Percentiles rank a stretch among this genome's conserved stretches.
Conservation (phyloP, 1,284 basidiomycete species). For the Hemileia vastatrix region DNA sequence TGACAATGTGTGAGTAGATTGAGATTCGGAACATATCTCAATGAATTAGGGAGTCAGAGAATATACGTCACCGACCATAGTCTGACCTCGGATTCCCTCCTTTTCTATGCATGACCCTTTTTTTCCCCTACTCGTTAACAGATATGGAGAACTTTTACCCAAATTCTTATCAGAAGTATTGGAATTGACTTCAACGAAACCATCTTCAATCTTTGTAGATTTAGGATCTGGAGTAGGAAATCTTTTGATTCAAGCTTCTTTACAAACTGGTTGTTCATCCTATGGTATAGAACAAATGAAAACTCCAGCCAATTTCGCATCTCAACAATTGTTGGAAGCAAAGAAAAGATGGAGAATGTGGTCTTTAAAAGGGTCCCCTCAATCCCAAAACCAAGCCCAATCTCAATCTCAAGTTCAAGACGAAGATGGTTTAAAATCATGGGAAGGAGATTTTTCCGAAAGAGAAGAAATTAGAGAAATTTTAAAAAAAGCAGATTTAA, state of each 20-base stretch:
- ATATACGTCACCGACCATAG: too few relatives aligned
- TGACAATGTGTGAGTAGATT: too few relatives aligned
- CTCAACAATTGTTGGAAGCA: conserved; percentile 48
- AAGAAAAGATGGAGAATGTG: conserved; percentile 49
- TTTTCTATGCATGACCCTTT: too few relatives aligned
- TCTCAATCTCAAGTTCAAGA: too few relatives aligned
- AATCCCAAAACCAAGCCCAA: too few relatives aligned
- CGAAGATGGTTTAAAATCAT: conserved; percentile 46
- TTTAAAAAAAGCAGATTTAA: conserved; percentile 49
- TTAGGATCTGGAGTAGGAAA: conserved; percentile 53
- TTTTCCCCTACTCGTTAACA: too few relatives aligned
- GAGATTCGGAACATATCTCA: too few relatives aligned
- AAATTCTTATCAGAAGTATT: too few relatives aligned
- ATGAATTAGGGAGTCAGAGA: too few relatives aligned
- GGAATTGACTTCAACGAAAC: conserved; percentile 41
- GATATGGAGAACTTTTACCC: too few relatives aligned
- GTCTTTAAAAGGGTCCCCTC: too few relatives aligned
- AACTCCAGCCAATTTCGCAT: conserved; percentile 48
- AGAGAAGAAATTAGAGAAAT: conserved; percentile 41
- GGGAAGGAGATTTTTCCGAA: conserved; percentile 50
- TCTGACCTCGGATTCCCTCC: too few relatives aligned
- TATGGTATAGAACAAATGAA: conserved; percentile 52
- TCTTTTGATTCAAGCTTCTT: conserved; percentile 50
- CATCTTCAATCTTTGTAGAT: conserved; percentile 47
- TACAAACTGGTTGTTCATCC: conserved; percentile 48